Evolutionary conservation across 108 stramenopile species (phyloP), one percentile per base, ranked within the genome.

Genomic region (Nitzschia sp.): DNA sequence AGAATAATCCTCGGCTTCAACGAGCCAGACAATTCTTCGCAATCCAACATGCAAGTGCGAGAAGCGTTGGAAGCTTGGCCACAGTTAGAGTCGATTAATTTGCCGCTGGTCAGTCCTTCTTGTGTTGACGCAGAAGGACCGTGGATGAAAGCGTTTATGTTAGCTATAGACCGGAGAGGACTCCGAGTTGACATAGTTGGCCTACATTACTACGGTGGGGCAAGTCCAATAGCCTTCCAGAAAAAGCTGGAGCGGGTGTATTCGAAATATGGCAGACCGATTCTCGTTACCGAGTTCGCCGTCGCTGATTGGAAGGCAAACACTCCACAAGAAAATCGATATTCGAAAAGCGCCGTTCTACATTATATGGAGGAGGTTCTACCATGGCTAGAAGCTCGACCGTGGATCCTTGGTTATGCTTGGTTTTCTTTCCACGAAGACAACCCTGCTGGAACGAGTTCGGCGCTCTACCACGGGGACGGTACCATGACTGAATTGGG

Each of bases 281-380:
- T 73, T 8, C 1, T 73, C 32, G 44, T 73, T n/a, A 73, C 73
- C n/a, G 73, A 73, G 31, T 66, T 73, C 45, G 73, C 65, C 17
- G 53, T 63, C 21, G 73, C 73, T 9, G 73, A 73, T 41, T 73
- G 64, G 64, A 1, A 22, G 1, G 64, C 73, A 5, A 47, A 32
- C 6, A 48, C 57, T 1, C 38, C 32, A 9, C 31, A 73, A 50
- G 47, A 56, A 6, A 73, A 73, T 36, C 17, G n/a, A 35, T 66
- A 32, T 58, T 66, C 73, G 29, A 9, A 41, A 19, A 64, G 35
- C 2, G 27, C 27, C 1, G 65, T 66, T 15, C 45, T 73, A 25
- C 36, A 13, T 15, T 73, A 66, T 34, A 54, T 62, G 57, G 26
- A 66, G 21, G 44, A 32, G 17, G 57, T 58, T 16, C 38, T 73